A percentile compares a stretch with the other conserved stretches of the same genome.
These are phyloP conservation scores for Fusarium incarnatum DNA, from an alignment of 2,329 filamentous ascomycete species.

Conservation along the genomic window DNA sequence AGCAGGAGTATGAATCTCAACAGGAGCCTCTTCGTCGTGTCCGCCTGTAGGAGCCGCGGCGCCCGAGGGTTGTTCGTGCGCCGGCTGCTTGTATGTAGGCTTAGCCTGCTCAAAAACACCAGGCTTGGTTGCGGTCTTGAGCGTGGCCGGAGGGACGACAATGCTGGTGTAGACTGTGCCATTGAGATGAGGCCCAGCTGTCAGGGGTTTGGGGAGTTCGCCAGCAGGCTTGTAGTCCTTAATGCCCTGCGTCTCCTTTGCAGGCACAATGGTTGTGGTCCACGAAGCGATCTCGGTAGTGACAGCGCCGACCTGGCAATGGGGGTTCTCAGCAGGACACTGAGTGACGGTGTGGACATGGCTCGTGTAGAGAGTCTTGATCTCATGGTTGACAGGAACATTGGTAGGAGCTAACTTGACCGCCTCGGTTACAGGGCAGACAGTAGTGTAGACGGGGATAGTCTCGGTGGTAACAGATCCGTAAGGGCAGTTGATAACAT, in stretches of 20 bases:
- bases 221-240: constrained; percentile 26
- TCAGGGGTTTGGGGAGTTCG: constrained; percentile 22
- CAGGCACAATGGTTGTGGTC: constrained; percentile 35
- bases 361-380: constrained; percentile 63
- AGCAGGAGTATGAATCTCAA: constrained; percentile 18
- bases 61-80: constrained; percentile 24
- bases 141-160: constrained; percentile 26
- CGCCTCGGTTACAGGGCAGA: constrained; percentile 31
- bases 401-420: constrained; percentile 20
- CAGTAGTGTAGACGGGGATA: constrained; percentile 34
- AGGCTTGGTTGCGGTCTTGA: constrained; percentile 38
- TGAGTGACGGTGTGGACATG: constrained; percentile 66
- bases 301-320: constrained; percentile 58
- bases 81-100: constrained; percentile 22
- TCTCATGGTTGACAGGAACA: constrained; percentile 35
- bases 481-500: constrained; percentile 62
- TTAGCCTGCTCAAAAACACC: constrained; percentile 28
- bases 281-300: constrained; percentile 48
- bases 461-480: constrained; percentile 51
- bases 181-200: constrained; percentile 18
- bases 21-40: constrained; percentile 40
- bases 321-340: constrained; percentile 62
- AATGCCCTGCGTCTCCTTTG: constrained; percentile 33
- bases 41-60: constrained; percentile 43
- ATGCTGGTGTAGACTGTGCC: constrained; percentile 28